These are phyloP conservation scores for Sphaerulina musiva DNA, from an alignment of 2,329 filamentous ascomycete species.

Conservation along the genomic window DNA sequence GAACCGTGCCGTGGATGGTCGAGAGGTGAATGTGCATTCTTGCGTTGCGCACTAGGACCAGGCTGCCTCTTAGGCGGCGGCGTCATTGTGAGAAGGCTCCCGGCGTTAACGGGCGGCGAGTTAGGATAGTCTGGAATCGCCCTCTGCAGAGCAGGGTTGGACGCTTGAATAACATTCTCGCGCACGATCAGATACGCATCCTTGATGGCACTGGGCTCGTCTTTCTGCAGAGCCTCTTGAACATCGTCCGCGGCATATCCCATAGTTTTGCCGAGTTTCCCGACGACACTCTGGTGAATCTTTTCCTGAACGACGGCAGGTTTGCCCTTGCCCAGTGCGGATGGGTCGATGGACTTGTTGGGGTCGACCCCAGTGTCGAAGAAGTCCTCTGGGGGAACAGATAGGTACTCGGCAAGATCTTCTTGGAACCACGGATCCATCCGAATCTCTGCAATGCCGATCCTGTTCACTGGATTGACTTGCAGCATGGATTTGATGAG, in stretches of 20 bases:
- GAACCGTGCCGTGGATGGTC: conserved; percentile 42
- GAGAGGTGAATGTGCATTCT: conserved; percentile 14
- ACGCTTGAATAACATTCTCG: conserved; percentile 96
- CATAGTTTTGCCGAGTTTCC: conserved; percentile 97
- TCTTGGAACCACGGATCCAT: conserved; percentile 90
- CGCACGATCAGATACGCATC: conserved; percentile 97
- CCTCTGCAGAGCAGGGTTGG: conserved; percentile 54
- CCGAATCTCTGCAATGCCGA: conserved; percentile 88
- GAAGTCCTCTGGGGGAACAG: conserved; percentile 84
- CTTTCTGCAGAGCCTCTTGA: conserved; percentile 81
- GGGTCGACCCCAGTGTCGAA: conserved; percentile 90
- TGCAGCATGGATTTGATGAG: conserved; percentile 91
- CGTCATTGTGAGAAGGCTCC: conserved; percentile 9
- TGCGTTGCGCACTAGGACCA: conserved; percentile 13
- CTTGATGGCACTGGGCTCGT: conserved; percentile 96
- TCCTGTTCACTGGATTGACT: conserved; percentile 88
- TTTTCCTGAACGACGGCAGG: conserved; percentile 76
- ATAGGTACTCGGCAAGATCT: conserved; percentile 78
- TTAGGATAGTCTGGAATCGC: conserved; percentile 47
- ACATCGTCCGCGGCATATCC: conserved; percentile 93
- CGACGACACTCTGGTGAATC: conserved; percentile 84
- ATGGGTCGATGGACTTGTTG: conserved; percentile 80
- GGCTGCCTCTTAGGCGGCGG: conserved; percentile 32
- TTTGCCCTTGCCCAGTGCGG: conserved; percentile 71
- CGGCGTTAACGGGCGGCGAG: conserved; percentile 18